Conservation (phyloP, 2,329 filamentous ascomycete genomes). For the Talaromyces pinophilus region DNA sequence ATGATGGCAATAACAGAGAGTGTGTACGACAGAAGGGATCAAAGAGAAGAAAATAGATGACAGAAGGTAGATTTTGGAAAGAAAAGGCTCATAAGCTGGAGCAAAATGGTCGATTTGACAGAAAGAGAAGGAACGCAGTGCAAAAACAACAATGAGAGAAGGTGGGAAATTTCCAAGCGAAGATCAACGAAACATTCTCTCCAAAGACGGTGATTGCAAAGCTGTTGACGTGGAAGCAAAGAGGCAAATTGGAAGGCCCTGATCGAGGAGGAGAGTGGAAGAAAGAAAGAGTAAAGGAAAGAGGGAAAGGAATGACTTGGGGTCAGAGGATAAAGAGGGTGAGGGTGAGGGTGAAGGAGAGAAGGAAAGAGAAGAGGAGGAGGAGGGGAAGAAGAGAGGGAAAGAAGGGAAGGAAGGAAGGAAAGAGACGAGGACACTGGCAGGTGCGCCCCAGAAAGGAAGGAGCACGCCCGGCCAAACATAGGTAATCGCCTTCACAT, state of each 20-base stretch:
- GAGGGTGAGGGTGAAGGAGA: neutral
- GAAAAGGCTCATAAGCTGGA: slow-evolving; percentile 18
- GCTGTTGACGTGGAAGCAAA: slow-evolving; percentile 9
- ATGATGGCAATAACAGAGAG: slow-evolving; percentile 22
- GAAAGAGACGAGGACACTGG: neutral
- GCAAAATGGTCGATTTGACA: slow-evolving; percentile 21
- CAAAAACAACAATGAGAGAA: slow-evolving; percentile 20
- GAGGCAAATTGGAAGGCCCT: slow-evolving; percentile 2
- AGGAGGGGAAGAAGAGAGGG: neutral
- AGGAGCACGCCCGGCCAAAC: slow-evolving; percentile 9
- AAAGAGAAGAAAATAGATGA: slow-evolving; percentile 22
- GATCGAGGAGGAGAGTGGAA: neutral
- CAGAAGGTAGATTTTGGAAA: slow-evolving; percentile 19
- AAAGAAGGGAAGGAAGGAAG: neutral
- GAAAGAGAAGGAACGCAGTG: slow-evolving; percentile 20
- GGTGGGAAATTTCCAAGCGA: slow-evolving; percentile 16
- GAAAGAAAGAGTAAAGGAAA: slow-evolving; percentile 13
- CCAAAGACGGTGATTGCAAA: slow-evolving; percentile 1
- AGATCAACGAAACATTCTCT: slow-evolving; percentile 14
- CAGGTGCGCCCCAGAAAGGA: slow-evolving; percentile 8
- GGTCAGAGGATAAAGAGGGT: neutral
- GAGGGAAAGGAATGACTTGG: slow-evolving; percentile 10
- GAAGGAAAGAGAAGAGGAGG: neutral
- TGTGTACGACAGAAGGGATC: slow-evolving; percentile 18
- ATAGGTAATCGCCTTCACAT: neutral